Evolutionary conservation across 2,329 filamentous ascomycete species (phyloP).

Genomic region (Sporothrix mexicana): DNA sequence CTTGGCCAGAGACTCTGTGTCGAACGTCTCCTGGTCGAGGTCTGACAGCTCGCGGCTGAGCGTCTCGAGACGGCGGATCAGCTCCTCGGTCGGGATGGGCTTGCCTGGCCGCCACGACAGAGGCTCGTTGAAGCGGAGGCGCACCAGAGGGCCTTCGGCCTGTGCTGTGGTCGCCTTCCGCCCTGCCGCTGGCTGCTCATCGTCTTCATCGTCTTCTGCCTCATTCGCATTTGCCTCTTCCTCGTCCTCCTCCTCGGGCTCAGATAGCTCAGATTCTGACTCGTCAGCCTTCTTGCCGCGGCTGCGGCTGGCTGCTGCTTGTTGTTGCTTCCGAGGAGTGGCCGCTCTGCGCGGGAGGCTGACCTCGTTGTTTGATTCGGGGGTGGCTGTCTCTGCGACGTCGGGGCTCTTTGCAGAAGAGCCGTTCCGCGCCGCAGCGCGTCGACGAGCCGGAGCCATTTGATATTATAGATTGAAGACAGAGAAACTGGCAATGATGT

Average conservation of each 20-base stretch:
- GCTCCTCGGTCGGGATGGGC: slow-evolving; percentile 80
- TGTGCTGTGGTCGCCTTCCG: slow-evolving; percentile 35
- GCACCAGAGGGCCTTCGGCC: slow-evolving; percentile 47
- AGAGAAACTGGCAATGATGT: slow-evolving; percentile 4
- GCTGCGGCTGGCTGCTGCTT: slow-evolving; percentile 6
- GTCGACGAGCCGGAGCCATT: slow-evolving; percentile 38
- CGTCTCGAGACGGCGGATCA: slow-evolving; percentile 79
- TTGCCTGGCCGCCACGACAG: slow-evolving; percentile 92
- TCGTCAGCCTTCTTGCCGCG: slow-evolving; percentile 27
- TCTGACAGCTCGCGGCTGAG: slow-evolving; percentile 82
- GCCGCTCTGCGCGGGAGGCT: slow-evolving; percentile 31
- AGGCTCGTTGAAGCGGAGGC: slow-evolving; percentile 80
- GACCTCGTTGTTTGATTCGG: slow-evolving; percentile 26
- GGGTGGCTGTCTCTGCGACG: slow-evolving; percentile 3
- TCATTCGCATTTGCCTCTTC: slow-evolving; percentile 21
- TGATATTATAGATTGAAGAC: background rate
- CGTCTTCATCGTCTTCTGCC: slow-evolving; percentile 22
- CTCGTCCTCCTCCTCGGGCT: slow-evolving; percentile 21
- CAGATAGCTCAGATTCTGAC: slow-evolving; percentile 33
- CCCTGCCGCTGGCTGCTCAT: slow-evolving; percentile 14
- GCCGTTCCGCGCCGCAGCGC: slow-evolving; percentile 37
- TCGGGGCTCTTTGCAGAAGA: slow-evolving; percentile 31
- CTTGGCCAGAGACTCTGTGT: slow-evolving; percentile 80
- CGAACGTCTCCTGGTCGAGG: slow-evolving; percentile 84
- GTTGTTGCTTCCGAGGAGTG: slow-evolving; percentile 30